Evolutionary conservation across 106 monocot genomes (phyloP), one percentile per base, ranked within the genome.

Genomic region (Apostasia ramifera): DNA sequence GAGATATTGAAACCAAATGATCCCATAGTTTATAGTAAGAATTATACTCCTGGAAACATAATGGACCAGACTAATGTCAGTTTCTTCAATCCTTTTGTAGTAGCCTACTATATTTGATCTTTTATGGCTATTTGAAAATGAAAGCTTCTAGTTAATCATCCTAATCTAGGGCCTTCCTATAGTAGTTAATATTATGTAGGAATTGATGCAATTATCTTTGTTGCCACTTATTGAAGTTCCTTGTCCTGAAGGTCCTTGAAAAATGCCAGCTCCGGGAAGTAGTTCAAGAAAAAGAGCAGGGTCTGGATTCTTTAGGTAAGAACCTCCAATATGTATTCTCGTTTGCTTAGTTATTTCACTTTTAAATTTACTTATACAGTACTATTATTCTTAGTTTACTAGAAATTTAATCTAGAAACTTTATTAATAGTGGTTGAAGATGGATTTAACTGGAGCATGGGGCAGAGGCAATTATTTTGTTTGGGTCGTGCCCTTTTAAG

Each of bases 391-490:
- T 38, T 26, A 26, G 4, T 37, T 43, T 8, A 41, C 1, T 54
- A 40, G 37, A 51, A 54, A 42, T 9, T 11, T 12, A 10, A 10
- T 5, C 45, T 40, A 54, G 5, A 48, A 43, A 9, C 46, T 55
- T 59, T 47, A 40, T 2, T 38, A 69, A 57, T 74, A 57, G 95
- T 97, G 63, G 76, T 81, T n/a, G 92, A 97, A 76, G 92, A 89
- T 69, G 97, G 97, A 66, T 86, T 86, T 6, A 97, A 97, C 55
- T 97, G 97, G 97, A 97, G 97, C 77, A 82, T 92, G 80, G 97
- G 97, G 7, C 97, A 97, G 54, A 54, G 92, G 4, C 97, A 97
- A 63, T 67, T 97, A 42, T 97, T 97, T 66, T 97, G 97, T 68
- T 75, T 97, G 64, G 89, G 97, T 0, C 83, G 92, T 43, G 89